Conservation (phyloP, 352 stramenopile species). For the Phytophthora melonis region DNA sequence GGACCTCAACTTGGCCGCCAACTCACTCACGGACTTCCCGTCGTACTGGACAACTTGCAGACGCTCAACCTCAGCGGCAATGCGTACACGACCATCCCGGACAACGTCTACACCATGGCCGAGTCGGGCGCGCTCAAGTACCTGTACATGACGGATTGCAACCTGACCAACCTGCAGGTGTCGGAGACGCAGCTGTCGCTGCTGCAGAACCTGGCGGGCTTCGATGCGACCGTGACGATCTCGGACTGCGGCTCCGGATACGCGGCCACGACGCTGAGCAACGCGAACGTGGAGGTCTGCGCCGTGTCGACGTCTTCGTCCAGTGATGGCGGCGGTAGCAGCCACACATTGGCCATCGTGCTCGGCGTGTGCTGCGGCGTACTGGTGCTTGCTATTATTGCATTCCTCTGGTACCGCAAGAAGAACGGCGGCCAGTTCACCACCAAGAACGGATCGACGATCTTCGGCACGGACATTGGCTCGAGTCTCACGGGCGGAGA, state of each 20-base stretch:
- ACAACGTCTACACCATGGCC: conserved; percentile 53
- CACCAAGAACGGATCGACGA: conserved; percentile 40
- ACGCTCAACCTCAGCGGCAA: conserved; percentile 62
- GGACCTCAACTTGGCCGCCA: conserved; percentile 50
- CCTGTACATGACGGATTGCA: conserved; percentile 57
- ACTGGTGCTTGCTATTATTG: conserved; percentile 52
- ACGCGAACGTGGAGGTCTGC: conserved; percentile 42
- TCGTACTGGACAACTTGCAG: conserved; percentile 41
- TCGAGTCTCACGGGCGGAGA: conserved; percentile 45
- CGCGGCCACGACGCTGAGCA: conserved; percentile 28
- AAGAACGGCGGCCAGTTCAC: conserved; percentile 42
- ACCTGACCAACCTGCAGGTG: conserved; percentile 69
- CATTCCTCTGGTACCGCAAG: conserved; percentile 54
- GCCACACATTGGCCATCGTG: conserved; percentile 51
- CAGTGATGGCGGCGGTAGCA: conserved; percentile 27
- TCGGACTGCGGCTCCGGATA: conserved; percentile 46
- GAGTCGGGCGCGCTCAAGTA: conserved; percentile 49
- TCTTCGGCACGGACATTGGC: conserved; percentile 44
- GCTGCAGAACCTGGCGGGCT: conserved; percentile 51
- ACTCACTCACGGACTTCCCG: conserved; percentile 55
- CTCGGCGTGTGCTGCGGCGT: conserved; percentile 51
- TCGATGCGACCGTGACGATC: conserved; percentile 57
- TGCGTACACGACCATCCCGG: conserved; percentile 51
- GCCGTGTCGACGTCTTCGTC: conserved; percentile 28
- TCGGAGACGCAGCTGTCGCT: conserved; percentile 45